phyloP scores from a whole-genome alignment of 495 filamentous ascomycete species.

The Lindgomyces ingoldianus region DNA sequence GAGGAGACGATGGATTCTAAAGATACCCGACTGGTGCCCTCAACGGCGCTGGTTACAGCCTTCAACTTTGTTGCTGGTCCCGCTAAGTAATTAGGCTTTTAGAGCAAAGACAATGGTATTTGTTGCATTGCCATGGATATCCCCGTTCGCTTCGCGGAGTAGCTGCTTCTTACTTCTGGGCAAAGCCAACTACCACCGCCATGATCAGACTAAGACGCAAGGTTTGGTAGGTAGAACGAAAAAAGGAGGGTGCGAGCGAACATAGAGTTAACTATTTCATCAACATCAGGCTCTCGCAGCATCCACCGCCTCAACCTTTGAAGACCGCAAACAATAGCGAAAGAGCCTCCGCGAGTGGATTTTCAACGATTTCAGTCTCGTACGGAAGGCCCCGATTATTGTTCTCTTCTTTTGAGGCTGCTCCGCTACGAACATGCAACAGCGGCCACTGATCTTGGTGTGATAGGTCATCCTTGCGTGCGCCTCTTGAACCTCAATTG shows the following conservation, averaged over 20 bases:
- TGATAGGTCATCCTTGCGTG: not conserved
- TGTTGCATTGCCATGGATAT: not conserved
- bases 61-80: not conserved
- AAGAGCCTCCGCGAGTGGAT: not conserved
- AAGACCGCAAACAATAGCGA: too few relatives aligned
- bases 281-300: too few relatives aligned
- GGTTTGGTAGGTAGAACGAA: not conserved
- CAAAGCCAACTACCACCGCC: not conserved
- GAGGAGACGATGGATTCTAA: constrained; percentile 4
- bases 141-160: not conserved
- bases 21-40: constrained; percentile 27
- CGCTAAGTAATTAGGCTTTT: not conserved
- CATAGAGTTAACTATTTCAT: too few relatives aligned
- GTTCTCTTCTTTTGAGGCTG: not conserved
- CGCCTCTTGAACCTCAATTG: not conserved
- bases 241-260: too few relatives aligned
- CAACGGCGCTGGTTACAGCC: constrained; percentile 15
- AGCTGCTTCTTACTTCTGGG: not conserved
- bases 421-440: not conserved
- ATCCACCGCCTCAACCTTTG: too few relatives aligned
- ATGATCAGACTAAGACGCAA: not conserved
- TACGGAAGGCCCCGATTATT: not conserved
- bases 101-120: constrained; percentile 1
- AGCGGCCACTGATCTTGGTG: too few relatives aligned
- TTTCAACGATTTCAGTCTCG: not conserved